Evolutionary conservation across 2,329 filamentous ascomycete genomes (phyloP), one percentile per base, ranked within the genome.

Genomic region (Penicillium paneum): DNA sequence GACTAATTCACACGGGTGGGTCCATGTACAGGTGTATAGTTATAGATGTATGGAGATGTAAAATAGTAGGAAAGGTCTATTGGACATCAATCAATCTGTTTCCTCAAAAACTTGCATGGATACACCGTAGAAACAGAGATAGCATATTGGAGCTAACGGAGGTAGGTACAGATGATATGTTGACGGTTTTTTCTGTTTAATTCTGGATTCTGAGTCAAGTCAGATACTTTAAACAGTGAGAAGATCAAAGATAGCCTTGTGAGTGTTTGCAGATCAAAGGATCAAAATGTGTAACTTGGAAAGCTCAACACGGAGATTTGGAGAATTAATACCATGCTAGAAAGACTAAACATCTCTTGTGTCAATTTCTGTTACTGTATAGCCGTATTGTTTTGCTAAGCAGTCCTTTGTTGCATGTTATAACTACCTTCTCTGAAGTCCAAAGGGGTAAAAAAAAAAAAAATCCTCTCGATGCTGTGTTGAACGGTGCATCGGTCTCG

Each of bases 31-130:
- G 19, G n/a, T 47, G 12, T 21, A 11, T 26, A 6, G 34, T 24
- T 24, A 43, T 31, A 2, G 26, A 28, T 8, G 28, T 43, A 19
- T 5, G 6, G 28, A 43, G n/a, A 15, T 43, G 28, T 8, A 19
- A 19, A 1, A 12, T 31, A 31, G 31, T 19, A 21, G 41, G 21
- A 1, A 4, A 28, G 24, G 2, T 15, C 8, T 12, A n/a, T 17
- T n/a, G 6, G 6, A 10, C n/a, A 6, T 10, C 2, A 6, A 19
- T 15, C 0, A 21, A 17, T 1, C 3, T 2, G 2, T 12, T 17
- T 29, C 3, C 2, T 8, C 2, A 10, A 5, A 1, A 44, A 10
- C 13, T 11, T 11, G 2, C 5, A 13, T 13, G 3, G 2, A 21
- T 21, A 2, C 8, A 31, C 7, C 4, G n/a, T n/a, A 31, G n/a